Conservation (phyloP, 176 grass and related monocot species). For the Zizania latifolia region DNA sequence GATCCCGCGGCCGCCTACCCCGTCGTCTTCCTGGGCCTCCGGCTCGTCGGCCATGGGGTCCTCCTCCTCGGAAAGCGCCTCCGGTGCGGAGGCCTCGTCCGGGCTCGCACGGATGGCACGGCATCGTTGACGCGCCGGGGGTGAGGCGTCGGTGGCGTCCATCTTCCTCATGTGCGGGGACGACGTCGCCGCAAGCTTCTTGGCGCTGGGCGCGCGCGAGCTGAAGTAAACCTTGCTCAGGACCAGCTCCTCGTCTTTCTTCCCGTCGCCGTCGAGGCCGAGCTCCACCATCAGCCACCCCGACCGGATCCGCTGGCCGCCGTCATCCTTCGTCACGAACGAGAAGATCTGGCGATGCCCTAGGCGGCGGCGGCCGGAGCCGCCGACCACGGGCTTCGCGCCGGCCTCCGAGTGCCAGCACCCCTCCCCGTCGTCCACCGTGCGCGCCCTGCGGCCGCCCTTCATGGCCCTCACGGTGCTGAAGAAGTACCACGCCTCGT, state of each 20-base stretch:
- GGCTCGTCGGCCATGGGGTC: too few relatives aligned
- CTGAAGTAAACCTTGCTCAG: constrained; percentile 45
- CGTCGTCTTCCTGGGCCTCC: too few relatives aligned
- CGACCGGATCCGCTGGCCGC: constrained; percentile 4
- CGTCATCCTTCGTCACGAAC: constrained; percentile 21
- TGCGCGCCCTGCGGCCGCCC: constrained; percentile 29
- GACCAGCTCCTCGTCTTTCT: neutral
- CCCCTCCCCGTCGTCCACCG: constrained; percentile 20
- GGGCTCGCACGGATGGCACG: too few relatives aligned
- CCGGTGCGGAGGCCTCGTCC: too few relatives aligned
- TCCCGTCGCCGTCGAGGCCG: constrained; percentile 13
- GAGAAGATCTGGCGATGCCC: constrained; percentile 34
- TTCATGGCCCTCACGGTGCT: constrained; percentile 19
- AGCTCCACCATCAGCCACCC: constrained; percentile 46
- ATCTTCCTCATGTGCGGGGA: constrained; percentile 28
- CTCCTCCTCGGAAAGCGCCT: too few relatives aligned
- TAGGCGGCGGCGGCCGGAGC: neutral
- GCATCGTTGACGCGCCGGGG: too few relatives aligned
- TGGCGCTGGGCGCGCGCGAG: neutral
- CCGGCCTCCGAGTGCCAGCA: constrained; percentile 39
- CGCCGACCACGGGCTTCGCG: neutral
- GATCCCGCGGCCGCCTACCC: too few relatives aligned
- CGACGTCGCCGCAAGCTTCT: neutral
- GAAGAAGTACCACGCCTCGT: constrained; percentile 43
- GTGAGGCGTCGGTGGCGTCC: too few relatives aligned